Evolutionary conservation across 805 yeast genomes (phyloP).

Genomic region (Helenozyma rhizophorensis): DNA sequence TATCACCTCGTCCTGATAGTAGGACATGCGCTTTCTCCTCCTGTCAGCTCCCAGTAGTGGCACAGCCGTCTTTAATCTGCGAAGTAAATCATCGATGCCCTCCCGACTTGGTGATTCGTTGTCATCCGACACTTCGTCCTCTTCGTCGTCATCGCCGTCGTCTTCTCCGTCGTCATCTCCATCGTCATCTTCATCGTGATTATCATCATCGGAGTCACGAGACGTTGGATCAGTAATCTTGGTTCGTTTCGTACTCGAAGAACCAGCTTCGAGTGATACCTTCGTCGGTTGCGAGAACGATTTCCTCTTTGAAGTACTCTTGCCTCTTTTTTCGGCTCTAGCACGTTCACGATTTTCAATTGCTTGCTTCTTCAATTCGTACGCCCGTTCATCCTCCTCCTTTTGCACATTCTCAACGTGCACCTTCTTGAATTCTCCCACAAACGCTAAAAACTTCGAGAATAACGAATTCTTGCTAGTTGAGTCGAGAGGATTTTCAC

Average conservation of each 20-base stretch:
- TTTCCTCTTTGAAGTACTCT: conserved; percentile 1
- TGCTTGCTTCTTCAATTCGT: conserved; percentile 32
- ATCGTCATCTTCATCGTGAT: conserved; percentile 6
- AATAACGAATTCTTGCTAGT: conserved; percentile 68
- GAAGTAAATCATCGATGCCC: conserved; percentile 16
- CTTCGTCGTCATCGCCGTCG: conserved; percentile 15
- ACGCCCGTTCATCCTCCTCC: conserved; percentile 70
- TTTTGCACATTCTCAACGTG: conserved; percentile 69
- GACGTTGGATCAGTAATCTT: too few species aligned
- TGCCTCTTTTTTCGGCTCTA: conserved; percentile 9
- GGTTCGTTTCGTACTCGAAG: too few species aligned
- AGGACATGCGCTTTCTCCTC: too few species aligned
- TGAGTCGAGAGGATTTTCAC: conserved; percentile 79
- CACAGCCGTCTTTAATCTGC: conserved; percentile 7
- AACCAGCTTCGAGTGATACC: too few species aligned
- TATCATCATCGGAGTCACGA: too few species aligned
- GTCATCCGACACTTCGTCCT: conserved; percentile 11
- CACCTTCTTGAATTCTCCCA: conserved; percentile 74
- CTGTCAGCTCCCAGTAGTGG: too few species aligned
- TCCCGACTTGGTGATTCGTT: conserved; percentile 6
- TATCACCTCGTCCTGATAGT: too few species aligned
- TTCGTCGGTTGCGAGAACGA: background rate
- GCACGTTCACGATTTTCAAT: conserved; percentile 24
- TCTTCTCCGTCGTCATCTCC: conserved; percentile 7
- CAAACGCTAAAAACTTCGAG: conserved; percentile 73